Base-by-base conservation (phyloP, 2,329 filamentous ascomycete genomes). In the Cladosporium halotolerans region DNA sequence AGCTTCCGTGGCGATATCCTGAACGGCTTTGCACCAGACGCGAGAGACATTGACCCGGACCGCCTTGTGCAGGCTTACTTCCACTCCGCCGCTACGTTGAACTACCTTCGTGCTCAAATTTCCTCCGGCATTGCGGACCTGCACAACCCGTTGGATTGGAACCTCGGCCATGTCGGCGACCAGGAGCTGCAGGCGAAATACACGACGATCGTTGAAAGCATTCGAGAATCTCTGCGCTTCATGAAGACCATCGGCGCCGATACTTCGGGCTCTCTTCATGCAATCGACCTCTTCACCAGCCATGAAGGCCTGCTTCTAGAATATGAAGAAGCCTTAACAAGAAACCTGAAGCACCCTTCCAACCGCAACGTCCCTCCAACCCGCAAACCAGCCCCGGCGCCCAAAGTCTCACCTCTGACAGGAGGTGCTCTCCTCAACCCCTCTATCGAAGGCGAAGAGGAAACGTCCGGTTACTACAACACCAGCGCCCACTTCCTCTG, bases 401-500 rank as follows among this genome's bases (percentile, higher is more conserved):
- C 58, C 13, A 60, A 61, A 42, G 57, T 60, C 45, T 60, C 57
- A 1, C 49, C 60, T 18, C 52, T 57, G 5, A 62, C 59, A 18
- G 61, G 61, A 31, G 60, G 59, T 18, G 58, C 55, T 4, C 50
- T 60, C 6, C 46, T 51, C 28, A 46, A 62, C 45, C 14, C 45
- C 13, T 47, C 57, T 18, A 54, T 57, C 34, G 23, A 45, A 8
- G 44, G 55, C 41, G 52, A 47, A 14, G 41, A 55, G 28, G 57
- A 59, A 9, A 68, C 71, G 13, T 81, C 81, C 64, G 83, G 85
- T 64, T 95, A 88, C 79, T 97, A 95, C 75, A 87, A 96, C 72
- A 97, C 92, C 0, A 95, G 89, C 4, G 89, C 89, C 0, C 93
- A 99, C 69, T 97, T 99, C 76, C 80, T 99, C 69, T 99, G 93